Base-by-base conservation (phyloP, 768 basidiomycete genomes). In the Lactarius psammicola region DNA sequence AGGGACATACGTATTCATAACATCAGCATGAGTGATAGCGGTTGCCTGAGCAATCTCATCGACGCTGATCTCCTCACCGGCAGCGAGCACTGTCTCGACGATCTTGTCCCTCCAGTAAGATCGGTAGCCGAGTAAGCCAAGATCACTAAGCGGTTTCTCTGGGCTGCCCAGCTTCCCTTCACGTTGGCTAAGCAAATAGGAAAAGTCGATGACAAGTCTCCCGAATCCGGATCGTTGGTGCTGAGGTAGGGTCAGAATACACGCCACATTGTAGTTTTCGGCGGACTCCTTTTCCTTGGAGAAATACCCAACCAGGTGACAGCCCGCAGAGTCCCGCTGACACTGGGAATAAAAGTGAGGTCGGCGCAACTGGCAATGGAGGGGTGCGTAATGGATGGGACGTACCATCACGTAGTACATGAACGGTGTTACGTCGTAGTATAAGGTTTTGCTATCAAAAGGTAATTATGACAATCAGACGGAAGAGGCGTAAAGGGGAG, bases 391-490 rank as follows among this genome's bases (percentile, higher is more conserved):
- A 20, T 9, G 20, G 18, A 26, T 49, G 51, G 7, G 60, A 61
- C 84, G 71, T 71, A 92, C 94, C 95, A 99, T 95, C 77, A 95
- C 91, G 83, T 99, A 99, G 83, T 95, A 99, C 85, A 99, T 86
- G 81, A 99, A 99, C 2, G 97, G 97, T 65, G 98, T 98, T 71
- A 98, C 96, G 79, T 99, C 97, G 79, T 98, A 99, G 79, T 99
- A 98, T 69, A 99, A 81, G 18, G 96, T 98, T 81, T 99, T 99
- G 80, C 92, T 94, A 72, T 57, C 68, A 61, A 23, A 49, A 66
- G 49, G 44, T 18, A 8, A 28, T 10, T 17, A 46, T 42, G 55
- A 62, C 33, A 59, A 33, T 38, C 46, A 53, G 65, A 62, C 55
- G 15, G 20, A 33, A 51, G 30, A 53, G 18, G 18, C 38, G 53